Evolutionary conservation across 129 eudicot genomes (phyloP), one percentile per base, ranked within the genome.

Genomic region (Dittrichia graveolens): DNA sequence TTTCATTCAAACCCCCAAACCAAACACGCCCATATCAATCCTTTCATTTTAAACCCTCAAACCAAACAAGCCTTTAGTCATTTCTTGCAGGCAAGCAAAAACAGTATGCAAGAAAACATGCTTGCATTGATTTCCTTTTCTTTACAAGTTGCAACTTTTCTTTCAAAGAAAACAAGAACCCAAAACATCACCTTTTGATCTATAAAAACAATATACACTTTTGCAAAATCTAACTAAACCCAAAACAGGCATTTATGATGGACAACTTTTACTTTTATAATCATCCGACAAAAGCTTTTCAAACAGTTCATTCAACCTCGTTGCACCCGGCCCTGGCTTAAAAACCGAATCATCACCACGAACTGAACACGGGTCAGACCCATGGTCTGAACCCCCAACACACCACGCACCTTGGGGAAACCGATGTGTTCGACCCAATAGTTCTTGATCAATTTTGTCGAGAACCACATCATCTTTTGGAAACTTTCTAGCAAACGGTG

Each of bases 381-480:
- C 98, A 58, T 62, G 70, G 11, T 82, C 87, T 31, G 85, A 82
- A 74, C 79, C 83, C 14, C 97, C 99, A 41, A 86, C 79, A 53
- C 99, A 94, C 99, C 99, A 94, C 14, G 91, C 99, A 31, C 99
- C 99, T 3, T 80, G 88, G 31, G 89, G 68, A 49, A 94, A 90
- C 55, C 97, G 89, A 78, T 78, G 58, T 0, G 85, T 75, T 1
- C 97, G 85, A 8, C 91, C 88, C 3, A 94, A 71, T 38, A 94
- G 83, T 67, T 94, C 97, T 73, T 76, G 58, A 53, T 94, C 99
- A 67, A 94, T 94, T 84, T 80, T 90, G 76, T 94, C 99, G 37
- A 94, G 77, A 44, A 91, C 94, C 8, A 91, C 84, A 65, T 94
- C 97, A 41, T 88, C 94, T 77, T 84, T 88, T 16, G 83, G 89